phyloP scores from a whole-genome alignment of 306 rosid species.

The Gastrolobium bilobum region DNA sequence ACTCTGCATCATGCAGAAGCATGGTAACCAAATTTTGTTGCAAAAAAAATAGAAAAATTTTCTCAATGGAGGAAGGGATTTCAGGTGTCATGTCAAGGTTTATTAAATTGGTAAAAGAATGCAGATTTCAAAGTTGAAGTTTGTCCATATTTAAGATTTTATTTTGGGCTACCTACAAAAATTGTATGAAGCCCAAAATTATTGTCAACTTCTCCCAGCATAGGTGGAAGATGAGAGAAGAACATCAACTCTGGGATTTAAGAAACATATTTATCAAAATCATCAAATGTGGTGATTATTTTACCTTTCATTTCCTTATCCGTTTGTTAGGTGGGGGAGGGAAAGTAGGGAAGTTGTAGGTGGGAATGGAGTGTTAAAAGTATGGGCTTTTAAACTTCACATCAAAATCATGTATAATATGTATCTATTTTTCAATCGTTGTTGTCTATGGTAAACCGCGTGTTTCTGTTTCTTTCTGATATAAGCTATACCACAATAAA shows the following conservation, averaged over 20 bases:
- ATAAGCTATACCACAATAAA: neutral
- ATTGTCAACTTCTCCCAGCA: neutral
- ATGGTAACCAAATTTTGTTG: constrained; percentile 45
- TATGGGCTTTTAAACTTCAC: constrained; percentile 31
- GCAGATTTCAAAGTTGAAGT: constrained; percentile 37
- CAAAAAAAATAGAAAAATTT: constrained; percentile 3
- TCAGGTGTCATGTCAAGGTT: constrained; percentile 39
- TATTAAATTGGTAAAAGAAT: constrained; percentile 46
- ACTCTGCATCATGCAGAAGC: constrained; percentile 28
- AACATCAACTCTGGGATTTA: neutral
- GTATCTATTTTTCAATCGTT: constrained; percentile 41
- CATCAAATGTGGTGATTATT: constrained; percentile 6
- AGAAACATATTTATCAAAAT: neutral
- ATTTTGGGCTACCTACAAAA: constrained; percentile 41
- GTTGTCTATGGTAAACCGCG: neutral
- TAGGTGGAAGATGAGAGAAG: constrained; percentile 36
- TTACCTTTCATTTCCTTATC: constrained; percentile 18
- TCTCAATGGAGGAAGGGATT: constrained; percentile 50
- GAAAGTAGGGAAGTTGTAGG: constrained; percentile 20
- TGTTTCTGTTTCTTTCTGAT: neutral
- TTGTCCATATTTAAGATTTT: constrained; percentile 27
- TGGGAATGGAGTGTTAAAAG: constrained; percentile 18
- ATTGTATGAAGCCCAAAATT: constrained; percentile 43
- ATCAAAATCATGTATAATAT: constrained; percentile 29
- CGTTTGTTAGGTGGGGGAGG: constrained; percentile 21